Conservation (phyloP, 2,329 filamentous ascomycete genomes). For the Colletotrichum sublineola region DNA sequence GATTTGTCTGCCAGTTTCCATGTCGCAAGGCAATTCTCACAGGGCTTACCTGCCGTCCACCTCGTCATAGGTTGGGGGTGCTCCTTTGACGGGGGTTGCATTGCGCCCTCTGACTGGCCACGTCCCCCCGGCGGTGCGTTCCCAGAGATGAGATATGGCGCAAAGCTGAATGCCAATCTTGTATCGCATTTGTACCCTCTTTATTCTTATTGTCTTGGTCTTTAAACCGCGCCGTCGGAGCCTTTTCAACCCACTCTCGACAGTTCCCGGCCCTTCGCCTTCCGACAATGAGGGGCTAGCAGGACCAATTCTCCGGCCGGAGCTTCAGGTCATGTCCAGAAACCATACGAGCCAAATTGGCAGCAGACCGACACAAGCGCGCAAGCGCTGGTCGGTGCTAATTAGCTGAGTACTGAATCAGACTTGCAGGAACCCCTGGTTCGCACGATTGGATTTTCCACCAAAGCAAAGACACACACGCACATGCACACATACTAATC, state of each 20-base stretch:
- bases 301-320: not conserved
- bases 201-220: not conserved
- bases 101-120: constrained; percentile 19
- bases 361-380: not conserved
- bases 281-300: not conserved
- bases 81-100: constrained; percentile 29
- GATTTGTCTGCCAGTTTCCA: not conserved
- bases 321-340: not conserved
- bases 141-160: constrained; percentile 23
- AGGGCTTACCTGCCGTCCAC: constrained; percentile 7
- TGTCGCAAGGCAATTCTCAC: constrained; percentile 2
- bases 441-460: not conserved
- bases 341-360: not conserved
- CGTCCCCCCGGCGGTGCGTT: constrained; percentile 13
- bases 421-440: constrained; percentile 18
- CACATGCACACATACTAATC: not conserved
- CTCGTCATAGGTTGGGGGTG: constrained; percentile 37
- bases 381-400: not conserved
- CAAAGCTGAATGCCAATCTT: constrained; percentile 3
- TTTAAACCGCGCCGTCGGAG: not conserved
- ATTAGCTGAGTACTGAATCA: not conserved
- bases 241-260: not conserved
- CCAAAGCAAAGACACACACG: not conserved
- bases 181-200: constrained; percentile 3
- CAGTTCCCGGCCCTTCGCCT: not conserved